A percentile compares a stretch with the other conserved stretches of the same genome.
phyloP scores from a whole-genome alignment of 352 stramenopile species.

The Globisporangium cystogenes region DNA sequence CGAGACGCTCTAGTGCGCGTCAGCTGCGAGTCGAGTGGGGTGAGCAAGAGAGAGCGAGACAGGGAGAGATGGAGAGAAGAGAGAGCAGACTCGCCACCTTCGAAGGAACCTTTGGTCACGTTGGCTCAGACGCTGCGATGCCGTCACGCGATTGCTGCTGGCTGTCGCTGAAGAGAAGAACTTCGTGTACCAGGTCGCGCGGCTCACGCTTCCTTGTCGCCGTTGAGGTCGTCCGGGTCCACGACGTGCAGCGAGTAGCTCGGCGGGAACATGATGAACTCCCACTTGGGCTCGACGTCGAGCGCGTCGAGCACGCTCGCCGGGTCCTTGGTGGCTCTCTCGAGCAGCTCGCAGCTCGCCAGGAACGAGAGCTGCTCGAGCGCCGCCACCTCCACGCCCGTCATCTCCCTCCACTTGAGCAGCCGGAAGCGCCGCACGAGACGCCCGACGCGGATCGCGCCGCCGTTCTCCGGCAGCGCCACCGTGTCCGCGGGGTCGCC shows the following conservation, averaged over 20 bases:
- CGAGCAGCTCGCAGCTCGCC: constrained; percentile 24
- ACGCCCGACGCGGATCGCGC: constrained; percentile 35
- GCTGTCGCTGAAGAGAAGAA: constrained; percentile 52
- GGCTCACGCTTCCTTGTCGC: neutral
- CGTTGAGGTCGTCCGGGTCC: constrained; percentile 26
- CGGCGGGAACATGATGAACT: constrained; percentile 26
- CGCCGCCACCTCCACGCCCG: constrained; percentile 16
- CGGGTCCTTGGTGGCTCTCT: constrained; percentile 12
- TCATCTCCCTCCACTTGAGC: constrained; percentile 49
- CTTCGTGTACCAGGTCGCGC: constrained; percentile 60
- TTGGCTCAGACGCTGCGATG: too few relatives aligned
- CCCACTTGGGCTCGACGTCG: constrained; percentile 19
- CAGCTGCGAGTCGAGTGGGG: too few relatives aligned
- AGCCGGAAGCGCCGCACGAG: constrained; percentile 39
- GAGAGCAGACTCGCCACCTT: too few relatives aligned
- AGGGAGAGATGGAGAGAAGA: neutral
- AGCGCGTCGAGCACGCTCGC: constrained; percentile 32
- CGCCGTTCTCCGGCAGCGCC: constrained; percentile 9
- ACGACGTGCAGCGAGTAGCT: constrained; percentile 31
- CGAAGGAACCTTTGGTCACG: too few relatives aligned
- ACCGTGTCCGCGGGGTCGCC: constrained; percentile 15
- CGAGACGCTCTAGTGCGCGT: constrained; percentile 4
- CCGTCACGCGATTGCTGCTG: too few relatives aligned
- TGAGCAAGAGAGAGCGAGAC: neutral
- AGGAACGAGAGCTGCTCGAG: constrained; percentile 16